Conservation (phyloP, 768 basidiomycete species). For the Myochromella boudieri region DNA sequence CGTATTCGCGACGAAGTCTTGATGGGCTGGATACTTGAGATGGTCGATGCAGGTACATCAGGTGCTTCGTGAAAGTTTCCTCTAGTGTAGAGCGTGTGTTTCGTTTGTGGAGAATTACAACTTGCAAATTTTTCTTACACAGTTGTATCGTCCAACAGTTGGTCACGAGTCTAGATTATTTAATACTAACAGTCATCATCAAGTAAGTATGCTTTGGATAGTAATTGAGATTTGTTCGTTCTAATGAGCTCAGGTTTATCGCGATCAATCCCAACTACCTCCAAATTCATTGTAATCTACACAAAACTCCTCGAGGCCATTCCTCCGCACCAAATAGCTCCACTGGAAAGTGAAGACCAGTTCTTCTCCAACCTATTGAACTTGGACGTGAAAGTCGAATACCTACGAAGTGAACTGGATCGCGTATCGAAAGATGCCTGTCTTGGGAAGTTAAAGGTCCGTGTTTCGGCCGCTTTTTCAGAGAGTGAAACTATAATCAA, state of each 20-base stretch:
- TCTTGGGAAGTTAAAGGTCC: constrained; percentile 51
- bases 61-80: constrained; percentile 5
- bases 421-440: constrained; percentile 49
- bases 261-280: constrained; percentile 27
- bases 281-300: constrained; percentile 49
- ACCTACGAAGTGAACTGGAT: constrained; percentile 38
- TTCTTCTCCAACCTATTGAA: constrained; percentile 57
- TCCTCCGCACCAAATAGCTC: constrained; percentile 40
- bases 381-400: constrained; percentile 51
- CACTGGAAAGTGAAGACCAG: constrained; percentile 39
- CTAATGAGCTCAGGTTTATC: constrained; percentile 16
- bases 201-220: too few species aligned
- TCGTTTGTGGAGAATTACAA: not conserved
- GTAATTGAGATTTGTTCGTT: too few species aligned
- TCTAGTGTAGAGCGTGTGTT: not conserved
- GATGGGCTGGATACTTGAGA: constrained; percentile 60
- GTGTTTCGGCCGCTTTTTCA: constrained; percentile 8
- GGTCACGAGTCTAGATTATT: too few species aligned
- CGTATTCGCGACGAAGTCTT: constrained; percentile 63
- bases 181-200: too few species aligned
- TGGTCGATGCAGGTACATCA: constrained; percentile 48
- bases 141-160: too few species aligned
- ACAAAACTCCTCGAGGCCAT: constrained; percentile 53
- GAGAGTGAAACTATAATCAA: constrained; percentile 10
- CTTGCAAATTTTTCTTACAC: too few species aligned